phyloP scores from a whole-genome alignment of 345 rosid genomes.

The Erodium maritimum region DNA sequence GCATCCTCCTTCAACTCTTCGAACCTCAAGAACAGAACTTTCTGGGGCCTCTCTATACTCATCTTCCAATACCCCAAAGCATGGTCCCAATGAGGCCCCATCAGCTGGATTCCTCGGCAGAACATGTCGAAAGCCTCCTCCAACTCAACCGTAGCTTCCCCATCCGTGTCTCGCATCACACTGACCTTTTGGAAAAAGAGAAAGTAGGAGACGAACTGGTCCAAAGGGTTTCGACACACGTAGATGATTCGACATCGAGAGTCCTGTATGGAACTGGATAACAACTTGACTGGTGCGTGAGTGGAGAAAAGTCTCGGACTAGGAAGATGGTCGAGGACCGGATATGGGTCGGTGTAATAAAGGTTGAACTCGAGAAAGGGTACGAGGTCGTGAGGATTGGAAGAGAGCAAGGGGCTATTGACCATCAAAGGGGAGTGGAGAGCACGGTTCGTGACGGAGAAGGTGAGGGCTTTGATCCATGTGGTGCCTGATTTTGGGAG shows the following conservation, averaged over 20 bases:
- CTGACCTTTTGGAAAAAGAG: slow-evolving; percentile 15
- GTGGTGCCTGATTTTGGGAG: slow-evolving; percentile 19
- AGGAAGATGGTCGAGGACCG: background rate
- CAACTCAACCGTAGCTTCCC: background rate
- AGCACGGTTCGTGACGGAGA: slow-evolving; percentile 3
- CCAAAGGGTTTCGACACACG: slow-evolving; percentile 29
- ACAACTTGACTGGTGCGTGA: slow-evolving; percentile 11
- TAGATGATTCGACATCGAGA: slow-evolving; percentile 21
- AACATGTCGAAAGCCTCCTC: slow-evolving; percentile 18
- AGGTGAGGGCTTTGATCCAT: slow-evolving; percentile 21
- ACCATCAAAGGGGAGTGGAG: background rate
- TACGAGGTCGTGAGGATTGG: slow-evolving; percentile 11
- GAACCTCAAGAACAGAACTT: slow-evolving; percentile 18
- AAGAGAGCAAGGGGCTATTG: background rate
- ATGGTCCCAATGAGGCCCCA: slow-evolving; percentile 23
- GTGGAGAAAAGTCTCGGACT: slow-evolving; percentile 13
- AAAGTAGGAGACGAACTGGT: slow-evolving; percentile 24
- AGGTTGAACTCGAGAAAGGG: slow-evolving; percentile 9
- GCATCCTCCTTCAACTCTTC: slow-evolving; percentile 19
- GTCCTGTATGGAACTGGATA: slow-evolving; percentile 1
- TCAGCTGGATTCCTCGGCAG: slow-evolving; percentile 9
- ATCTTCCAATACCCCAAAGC: slow-evolving; percentile 16
- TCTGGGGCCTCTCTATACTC: slow-evolving; percentile 14
- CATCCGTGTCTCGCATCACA: too few relatives aligned
- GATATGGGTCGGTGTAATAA: background rate